Conservation (phyloP, 129 eudicot species). For the Flaveria ramosissima region DNA sequence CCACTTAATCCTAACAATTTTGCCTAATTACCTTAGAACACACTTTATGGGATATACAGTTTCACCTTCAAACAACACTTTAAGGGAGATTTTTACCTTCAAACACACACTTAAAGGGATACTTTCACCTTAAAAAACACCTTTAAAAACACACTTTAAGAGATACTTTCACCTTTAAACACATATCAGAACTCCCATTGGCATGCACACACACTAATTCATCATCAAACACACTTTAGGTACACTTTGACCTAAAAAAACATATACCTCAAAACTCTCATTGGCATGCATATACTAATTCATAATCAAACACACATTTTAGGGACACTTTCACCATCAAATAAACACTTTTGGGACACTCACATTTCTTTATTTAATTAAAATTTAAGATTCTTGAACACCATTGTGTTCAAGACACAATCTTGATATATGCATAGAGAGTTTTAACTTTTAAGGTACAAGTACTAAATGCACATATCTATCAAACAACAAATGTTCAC, state of each 20-base stretch:
- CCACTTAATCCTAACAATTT: too few relatives aligned
- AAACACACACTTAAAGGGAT: background rate
- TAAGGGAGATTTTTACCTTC: background rate
- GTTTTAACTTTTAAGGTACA: conserved; percentile 22
- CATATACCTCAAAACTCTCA: background rate
- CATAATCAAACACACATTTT: conserved; percentile 12
- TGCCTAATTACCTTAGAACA: background rate
- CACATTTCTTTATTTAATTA: background rate
- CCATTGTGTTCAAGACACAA: conserved; percentile 22
- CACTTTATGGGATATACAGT: background rate
- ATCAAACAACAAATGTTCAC: conserved; percentile 29
- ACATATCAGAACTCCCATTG: background rate
- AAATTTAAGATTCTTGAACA: conserved; percentile 9
- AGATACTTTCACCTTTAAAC: background rate
- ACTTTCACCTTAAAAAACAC: conserved; percentile 3
- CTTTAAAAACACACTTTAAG: background rate
- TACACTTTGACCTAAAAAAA: conserved; percentile 1
- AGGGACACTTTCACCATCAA: background rate
- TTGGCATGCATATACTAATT: background rate
- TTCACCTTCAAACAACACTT: background rate
- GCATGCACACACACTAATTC: background rate
- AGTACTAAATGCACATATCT: conserved; percentile 19
- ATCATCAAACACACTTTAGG: background rate
- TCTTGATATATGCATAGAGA: conserved; percentile 8
- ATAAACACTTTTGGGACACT: background rate